Evolutionary conservation across 441 rosid genomes (phyloP).

Genomic region (Kokia cookei): DNA sequence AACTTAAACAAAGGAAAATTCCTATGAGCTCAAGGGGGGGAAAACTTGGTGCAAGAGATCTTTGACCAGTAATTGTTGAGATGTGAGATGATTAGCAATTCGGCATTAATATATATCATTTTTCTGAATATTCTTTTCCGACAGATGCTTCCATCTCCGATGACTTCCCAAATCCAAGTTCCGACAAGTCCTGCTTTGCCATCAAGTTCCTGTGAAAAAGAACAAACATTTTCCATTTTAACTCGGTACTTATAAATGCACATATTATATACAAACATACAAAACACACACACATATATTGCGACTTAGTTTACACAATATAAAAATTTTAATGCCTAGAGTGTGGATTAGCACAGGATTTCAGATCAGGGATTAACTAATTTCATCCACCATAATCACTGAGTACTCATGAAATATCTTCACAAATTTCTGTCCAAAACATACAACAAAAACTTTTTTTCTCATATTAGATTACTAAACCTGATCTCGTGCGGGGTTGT

Average conservation of each 20-base stretch:
- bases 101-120: not conserved
- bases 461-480: not conserved
- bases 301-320: not conserved
- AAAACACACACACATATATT: not conserved
- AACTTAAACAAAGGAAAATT: not conserved
- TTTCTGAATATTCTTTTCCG: conserved; percentile 23
- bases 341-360: not conserved
- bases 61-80: not conserved
- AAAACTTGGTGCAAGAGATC: not conserved
- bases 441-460: not conserved
- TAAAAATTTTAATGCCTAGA: not conserved
- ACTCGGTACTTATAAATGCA: not conserved
- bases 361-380: not conserved
- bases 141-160: conserved; percentile 20
- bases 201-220: conserved; percentile 61
- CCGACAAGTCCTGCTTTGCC: conserved; percentile 81
- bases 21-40: not conserved
- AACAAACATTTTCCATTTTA: not conserved
- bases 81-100: not conserved
- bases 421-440: not conserved
- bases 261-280: not conserved
- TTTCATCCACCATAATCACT: not conserved
- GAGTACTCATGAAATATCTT: not conserved
- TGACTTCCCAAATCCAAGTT: conserved; percentile 64
- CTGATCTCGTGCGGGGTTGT: not conserved